Evolutionary conservation across 768 basidiomycete genomes (phyloP).

Genomic region (Tephrocybe sp.): DNA sequence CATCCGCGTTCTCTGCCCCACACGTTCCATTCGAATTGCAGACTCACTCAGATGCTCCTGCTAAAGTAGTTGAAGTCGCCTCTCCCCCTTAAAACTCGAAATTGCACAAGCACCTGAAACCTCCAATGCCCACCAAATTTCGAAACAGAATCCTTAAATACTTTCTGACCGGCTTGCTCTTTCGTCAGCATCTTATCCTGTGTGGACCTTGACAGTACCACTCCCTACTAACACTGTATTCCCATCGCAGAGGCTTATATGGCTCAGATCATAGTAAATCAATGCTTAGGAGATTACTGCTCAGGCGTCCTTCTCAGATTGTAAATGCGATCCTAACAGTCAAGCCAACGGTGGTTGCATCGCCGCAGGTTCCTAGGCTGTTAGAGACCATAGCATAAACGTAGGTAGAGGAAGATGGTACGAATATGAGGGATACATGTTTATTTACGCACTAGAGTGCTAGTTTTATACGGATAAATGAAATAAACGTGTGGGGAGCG

Average conservation of each 20-base stretch:
- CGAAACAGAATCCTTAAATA: background rate
- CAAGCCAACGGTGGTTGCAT: slow-evolving; percentile 39
- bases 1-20: too few relatives aligned
- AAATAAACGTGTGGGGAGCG: too few relatives aligned
- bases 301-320: slow-evolving; percentile 31
- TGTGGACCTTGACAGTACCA: slow-evolving; percentile 52
- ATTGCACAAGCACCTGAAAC: too few relatives aligned
- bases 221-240: slow-evolving; percentile 51
- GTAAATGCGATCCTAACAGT: slow-evolving; percentile 62
- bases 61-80: too few relatives aligned
- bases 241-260: slow-evolving; percentile 51
- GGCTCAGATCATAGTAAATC: slow-evolving; percentile 45
- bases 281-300: background rate
- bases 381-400: slow-evolving; percentile 38
- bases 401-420: too few relatives aligned
- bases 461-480: too few relatives aligned
- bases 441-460: too few relatives aligned
- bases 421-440: too few relatives aligned
- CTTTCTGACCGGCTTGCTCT: slow-evolving; percentile 41
- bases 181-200: slow-evolving; percentile 51
- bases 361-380: slow-evolving; percentile 41
- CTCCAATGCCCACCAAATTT: too few relatives aligned
- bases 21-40: too few relatives aligned
- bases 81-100: too few relatives aligned
- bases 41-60: too few relatives aligned